Conservation (phyloP, 257 asterid species). For the Linaria vulgaris region DNA sequence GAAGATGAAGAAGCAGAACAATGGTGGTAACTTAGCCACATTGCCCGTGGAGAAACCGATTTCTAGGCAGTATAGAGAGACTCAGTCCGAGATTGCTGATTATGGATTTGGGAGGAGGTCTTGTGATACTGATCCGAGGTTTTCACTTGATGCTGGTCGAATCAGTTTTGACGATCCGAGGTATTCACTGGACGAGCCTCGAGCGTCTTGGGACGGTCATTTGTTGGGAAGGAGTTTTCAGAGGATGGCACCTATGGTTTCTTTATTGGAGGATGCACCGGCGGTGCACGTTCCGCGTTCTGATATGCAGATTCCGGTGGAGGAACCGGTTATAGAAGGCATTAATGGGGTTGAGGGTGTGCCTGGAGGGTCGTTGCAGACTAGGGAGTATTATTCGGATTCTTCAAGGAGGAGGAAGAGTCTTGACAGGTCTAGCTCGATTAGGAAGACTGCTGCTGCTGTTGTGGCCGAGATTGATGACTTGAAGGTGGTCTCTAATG, state of each 20-base stretch:
- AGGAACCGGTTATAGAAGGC: constrained; percentile 35
- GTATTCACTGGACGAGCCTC: constrained; percentile 80
- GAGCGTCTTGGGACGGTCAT: constrained; percentile 89
- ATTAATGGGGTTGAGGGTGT: constrained; percentile 37
- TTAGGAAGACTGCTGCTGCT: constrained; percentile 78
- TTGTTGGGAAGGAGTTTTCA: constrained; percentile 58
- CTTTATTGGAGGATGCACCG: constrained; percentile 75
- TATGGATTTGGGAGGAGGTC: constrained; percentile 87
- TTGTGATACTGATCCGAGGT: constrained; percentile 77
- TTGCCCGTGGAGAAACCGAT: constrained; percentile 71
- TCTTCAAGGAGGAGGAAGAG: constrained; percentile 88
- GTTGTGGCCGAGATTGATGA: constrained; percentile 86
- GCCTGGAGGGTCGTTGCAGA: constrained; percentile 83
- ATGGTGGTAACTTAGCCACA: constrained; percentile 49
- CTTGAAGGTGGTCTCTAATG: constrained; percentile 51
- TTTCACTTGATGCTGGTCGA: constrained; percentile 80
- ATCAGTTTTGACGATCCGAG: constrained; percentile 79
- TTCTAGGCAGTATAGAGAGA: constrained; percentile 65
- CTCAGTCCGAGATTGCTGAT: constrained; percentile 87
- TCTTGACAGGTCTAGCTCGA: constrained; percentile 80
- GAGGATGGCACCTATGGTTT: constrained; percentile 72
- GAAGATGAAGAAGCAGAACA: constrained; percentile 59
- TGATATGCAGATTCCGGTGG: constrained; percentile 71
- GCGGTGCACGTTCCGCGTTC: constrained; percentile 40
- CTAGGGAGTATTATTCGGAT: constrained; percentile 75